Evolutionary conservation across 352 stramenopile species (phyloP).

Genomic region (Lagenidium giganteum): DNA sequence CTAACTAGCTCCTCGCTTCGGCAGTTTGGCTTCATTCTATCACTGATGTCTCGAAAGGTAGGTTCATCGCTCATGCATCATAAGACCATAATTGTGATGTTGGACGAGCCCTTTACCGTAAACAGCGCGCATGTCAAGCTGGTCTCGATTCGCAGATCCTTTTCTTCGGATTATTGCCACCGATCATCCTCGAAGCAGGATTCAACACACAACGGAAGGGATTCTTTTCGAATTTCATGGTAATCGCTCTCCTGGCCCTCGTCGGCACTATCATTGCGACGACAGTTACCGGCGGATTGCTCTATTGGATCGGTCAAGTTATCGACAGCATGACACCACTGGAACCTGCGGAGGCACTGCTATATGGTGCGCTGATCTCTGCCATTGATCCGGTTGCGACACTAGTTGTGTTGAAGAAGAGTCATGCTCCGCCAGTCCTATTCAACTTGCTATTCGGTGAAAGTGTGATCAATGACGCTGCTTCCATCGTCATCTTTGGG

Average conservation of each 20-base stretch:
- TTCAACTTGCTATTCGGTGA: constrained; percentile 88
- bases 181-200: constrained; percentile 91
- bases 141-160: constrained; percentile 35
- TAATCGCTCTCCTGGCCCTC: constrained; percentile 86
- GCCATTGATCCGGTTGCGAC: constrained; percentile 89
- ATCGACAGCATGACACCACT: background rate
- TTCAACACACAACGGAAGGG: constrained; percentile 66
- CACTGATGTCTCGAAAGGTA: too few species aligned
- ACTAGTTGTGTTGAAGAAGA: constrained; percentile 82
- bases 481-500: constrained; percentile 91
- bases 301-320: constrained; percentile 46
- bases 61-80: too few species aligned
- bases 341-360: constrained; percentile 40
- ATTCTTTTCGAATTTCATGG: constrained; percentile 88
- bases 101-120: too few species aligned
- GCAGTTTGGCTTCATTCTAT: too few species aligned
- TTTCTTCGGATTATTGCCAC: constrained; percentile 89
- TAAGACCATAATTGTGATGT: too few species aligned
- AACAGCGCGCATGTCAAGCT: too few species aligned
- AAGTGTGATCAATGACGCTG: constrained; percentile 89
- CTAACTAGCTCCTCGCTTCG: too few species aligned
- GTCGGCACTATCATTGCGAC: constrained; percentile 86
- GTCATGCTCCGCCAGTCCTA: constrained; percentile 52
- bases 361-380: constrained; percentile 89
- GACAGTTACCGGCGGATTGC: constrained; percentile 80